Conservation (phyloP, 495 filamentous ascomycete species). For the Penicillium fimorum region DNA sequence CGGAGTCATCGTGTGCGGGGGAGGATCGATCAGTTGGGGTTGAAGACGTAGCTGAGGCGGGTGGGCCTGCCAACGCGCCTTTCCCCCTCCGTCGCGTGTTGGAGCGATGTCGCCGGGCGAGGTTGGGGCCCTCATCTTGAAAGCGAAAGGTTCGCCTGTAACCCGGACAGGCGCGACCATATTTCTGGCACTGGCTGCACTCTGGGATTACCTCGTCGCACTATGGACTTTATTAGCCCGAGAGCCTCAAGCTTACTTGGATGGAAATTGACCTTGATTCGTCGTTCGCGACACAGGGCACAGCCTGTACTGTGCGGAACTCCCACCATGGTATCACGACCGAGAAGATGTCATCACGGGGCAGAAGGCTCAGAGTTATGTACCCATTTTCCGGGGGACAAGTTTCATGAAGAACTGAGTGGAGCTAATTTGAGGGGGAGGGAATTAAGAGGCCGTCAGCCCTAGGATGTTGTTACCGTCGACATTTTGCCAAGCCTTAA, state of each 20-base stretch:
- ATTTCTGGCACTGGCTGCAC: conserved; percentile 37
- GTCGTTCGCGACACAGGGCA: conserved; percentile 37
- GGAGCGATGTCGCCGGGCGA: conserved; percentile 29
- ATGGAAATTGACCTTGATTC: conserved; percentile 31
- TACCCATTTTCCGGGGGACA: conserved; percentile 1
- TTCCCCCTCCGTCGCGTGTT: conserved; percentile 12
- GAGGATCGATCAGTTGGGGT: conserved; percentile 3
- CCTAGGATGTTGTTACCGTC: background rate
- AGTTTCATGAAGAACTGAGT: background rate
- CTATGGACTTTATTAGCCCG: conserved; percentile 15
- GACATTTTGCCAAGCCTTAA: background rate
- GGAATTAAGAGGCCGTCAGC: background rate
- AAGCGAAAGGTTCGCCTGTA: conserved; percentile 37
- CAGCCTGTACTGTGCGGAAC: conserved; percentile 42
- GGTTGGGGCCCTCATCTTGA: conserved; percentile 37
- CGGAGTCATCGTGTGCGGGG: conserved; percentile 1
- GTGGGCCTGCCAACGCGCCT: conserved; percentile 6
- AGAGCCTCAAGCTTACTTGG: background rate
- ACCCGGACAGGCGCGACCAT: conserved; percentile 39
- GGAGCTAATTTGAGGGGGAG: background rate
- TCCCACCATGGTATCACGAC: conserved; percentile 31
- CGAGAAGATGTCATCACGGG: conserved; percentile 7
- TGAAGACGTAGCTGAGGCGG: conserved; percentile 4
- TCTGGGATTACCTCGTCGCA: conserved; percentile 37
- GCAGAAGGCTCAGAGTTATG: conserved; percentile 3